Percentiles rank a stretch among this genome's conserved stretches.
Conservation (phyloP, 192 early-diverging fungal species). For the Coemansia sp. region DNA sequence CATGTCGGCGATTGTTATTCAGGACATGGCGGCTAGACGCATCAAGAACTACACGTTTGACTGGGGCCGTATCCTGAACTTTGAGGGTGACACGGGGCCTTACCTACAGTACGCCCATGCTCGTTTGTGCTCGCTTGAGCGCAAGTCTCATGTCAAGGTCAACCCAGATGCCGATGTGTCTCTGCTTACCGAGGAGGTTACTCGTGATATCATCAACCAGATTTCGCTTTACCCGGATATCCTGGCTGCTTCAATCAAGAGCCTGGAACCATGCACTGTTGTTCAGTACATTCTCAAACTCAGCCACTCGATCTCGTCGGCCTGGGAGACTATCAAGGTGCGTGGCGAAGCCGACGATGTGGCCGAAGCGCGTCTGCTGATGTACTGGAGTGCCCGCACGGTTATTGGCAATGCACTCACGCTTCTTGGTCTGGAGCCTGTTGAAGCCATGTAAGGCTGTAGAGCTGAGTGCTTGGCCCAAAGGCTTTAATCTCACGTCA, state of each 20-base stretch:
- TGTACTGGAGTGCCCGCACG: slow-evolving; percentile 80
- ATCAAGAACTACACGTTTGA: slow-evolving; percentile 95
- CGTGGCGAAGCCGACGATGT: slow-evolving; percentile 66
- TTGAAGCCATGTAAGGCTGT: slow-evolving; percentile 82
- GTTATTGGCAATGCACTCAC: slow-evolving; percentile 85
- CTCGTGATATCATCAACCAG: slow-evolving; percentile 69
- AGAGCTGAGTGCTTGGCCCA: no score
- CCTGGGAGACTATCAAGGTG: slow-evolving; percentile 77
- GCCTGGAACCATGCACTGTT: slow-evolving; percentile 82
- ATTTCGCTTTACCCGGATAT: slow-evolving; percentile 86
- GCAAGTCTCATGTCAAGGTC: slow-evolving; percentile 64
- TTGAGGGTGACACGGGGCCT: slow-evolving; percentile 99
- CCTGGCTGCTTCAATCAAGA: slow-evolving; percentile 62
- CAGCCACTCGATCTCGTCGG: slow-evolving; percentile 75
- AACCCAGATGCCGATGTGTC: slow-evolving; percentile 66
- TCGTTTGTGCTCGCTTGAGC: slow-evolving; percentile 93
- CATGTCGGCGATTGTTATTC: slow-evolving; percentile 87
- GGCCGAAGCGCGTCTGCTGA: slow-evolving; percentile 83
- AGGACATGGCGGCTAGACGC: slow-evolving; percentile 88
- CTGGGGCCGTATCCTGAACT: slow-evolving; percentile 87
- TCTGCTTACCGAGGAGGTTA: slow-evolving; percentile 68
- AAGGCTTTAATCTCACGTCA: no score
- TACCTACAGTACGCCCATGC: slow-evolving; percentile 99
- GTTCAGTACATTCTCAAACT: slow-evolving; percentile 85
- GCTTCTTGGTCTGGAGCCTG: slow-evolving; percentile 76